Base-by-base conservation (phyloP, 495 filamentous ascomycete genomes). In the Articulospora tetracladia region DNA sequence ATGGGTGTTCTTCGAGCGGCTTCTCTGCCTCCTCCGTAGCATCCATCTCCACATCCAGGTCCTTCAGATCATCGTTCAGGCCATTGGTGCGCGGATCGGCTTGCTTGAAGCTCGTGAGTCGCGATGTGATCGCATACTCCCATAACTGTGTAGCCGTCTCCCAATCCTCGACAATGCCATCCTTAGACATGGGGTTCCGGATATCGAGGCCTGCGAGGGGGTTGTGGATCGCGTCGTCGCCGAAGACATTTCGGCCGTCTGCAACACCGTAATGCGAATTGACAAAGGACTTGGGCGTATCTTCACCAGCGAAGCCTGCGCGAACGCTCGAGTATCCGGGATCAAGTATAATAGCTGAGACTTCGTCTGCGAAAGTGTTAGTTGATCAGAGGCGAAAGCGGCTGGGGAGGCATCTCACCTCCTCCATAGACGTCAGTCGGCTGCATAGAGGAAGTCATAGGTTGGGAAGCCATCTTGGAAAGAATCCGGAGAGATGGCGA, bases 301-400 rank as follows among this genome's bases (percentile, higher is more conserved):
- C 94, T 86, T 98, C 94, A 66, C 95, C 94, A 3, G 94, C 94
- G 70, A 97, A 98, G 62, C 94, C 94, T 57, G 93, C 95, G 75
- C 95, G 93, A 17, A 86, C 91, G 66, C 84, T 89, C 48, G 87
- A 90, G 76, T 89, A 97, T 44, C 95, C 94, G 3, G 95, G 89
- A 68, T 98, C 94, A 66, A 98, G 90, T 23, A 98, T 90, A 68
- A 98, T 90, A 25, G 94, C 94, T 17, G 92, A 94, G 53, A 98
- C 92, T 74, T 98, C 94, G 78, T 98, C 94, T 96, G 62, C 61
- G n/a, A 20, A 30, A 74, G 67, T 57, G 53, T 46, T 11, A 50
- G 46, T 39, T 53, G 36, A 54, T 25, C 36, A 26, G 46, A 22
- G 30, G 20, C 20, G 10, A 34, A 32, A 26, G 48, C 28, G 32